Evolutionary conservation across 2,329 filamentous ascomycete genomes (phyloP), one percentile per base, ranked within the genome.

Genomic region (Cladosporium velox): DNA sequence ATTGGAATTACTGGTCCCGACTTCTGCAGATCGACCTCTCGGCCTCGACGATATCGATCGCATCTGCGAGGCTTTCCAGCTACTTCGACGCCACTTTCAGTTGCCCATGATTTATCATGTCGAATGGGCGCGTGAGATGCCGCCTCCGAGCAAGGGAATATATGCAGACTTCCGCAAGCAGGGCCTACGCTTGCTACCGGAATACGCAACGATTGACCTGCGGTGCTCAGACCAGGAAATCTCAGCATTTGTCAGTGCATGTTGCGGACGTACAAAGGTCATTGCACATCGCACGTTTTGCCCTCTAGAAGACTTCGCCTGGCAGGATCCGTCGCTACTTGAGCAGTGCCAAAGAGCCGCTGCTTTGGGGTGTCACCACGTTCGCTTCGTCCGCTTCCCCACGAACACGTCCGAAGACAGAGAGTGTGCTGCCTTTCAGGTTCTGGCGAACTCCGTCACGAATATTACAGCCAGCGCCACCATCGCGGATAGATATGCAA

Each of bases 161-260:
- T 61, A 61, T 24, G 5, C 30, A 7, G 41, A 61, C 5, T n/a
- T 61, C 47, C n/a, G 8, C 32, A 44, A 30, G 21, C 59, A 61
- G n/a, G 59, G 59, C 21, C 11, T 47, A 24, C 59, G 59, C 24
- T 30, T 61, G 15, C 41, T 61, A 15, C 59, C 59, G 10, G 59
- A 61, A 61, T 61, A 49, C 4, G 41, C 41, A 47, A 61, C 59
- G 1, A 24, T 61, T 21, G 59, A 61, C 34, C 21, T 59, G n/a
- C 55, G 35, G 28, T 59, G 55, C 55, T 59, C 55, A 8, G 55
- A 59, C 15, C 8, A 59, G 24, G 34, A 59, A 24, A 59, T 59
- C 55, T 32, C 55, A 15, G 32, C 55, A 7, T 26, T 59, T 14
- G 55, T 59, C n/a, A 35, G 30, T 14, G 34, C 30, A 14, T 26